A percentile compares a stretch with the other conserved stretches of the same genome.
phyloP scores from a whole-genome alignment of 352 stramenopile genomes.

The Elongisporangium senticosum region DNA sequence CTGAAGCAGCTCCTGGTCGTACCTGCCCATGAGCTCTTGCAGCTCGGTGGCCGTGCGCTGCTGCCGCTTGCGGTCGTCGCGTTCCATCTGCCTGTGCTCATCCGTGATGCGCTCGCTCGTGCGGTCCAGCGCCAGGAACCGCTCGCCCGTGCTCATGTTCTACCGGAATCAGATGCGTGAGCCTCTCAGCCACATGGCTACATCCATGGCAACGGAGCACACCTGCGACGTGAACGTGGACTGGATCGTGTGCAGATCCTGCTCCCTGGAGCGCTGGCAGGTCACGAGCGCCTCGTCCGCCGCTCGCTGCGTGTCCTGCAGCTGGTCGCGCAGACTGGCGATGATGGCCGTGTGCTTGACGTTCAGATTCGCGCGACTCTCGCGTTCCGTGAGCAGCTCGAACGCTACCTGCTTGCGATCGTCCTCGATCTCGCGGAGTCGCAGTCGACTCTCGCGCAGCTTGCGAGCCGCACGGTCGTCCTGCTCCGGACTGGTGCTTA shows the following conservation, averaged over 20 bases:
- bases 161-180: not conserved
- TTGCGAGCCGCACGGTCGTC: conserved; percentile 24
- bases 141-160: conserved; percentile 28
- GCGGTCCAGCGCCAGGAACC: conserved; percentile 22
- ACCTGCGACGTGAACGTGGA: conserved; percentile 31
- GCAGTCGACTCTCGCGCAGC: conserved; percentile 43
- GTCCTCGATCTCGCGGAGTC: conserved; percentile 56
- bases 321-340: conserved; percentile 31
- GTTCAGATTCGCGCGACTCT: conserved; percentile 20
- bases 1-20: conserved; percentile 41
- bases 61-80: conserved; percentile 47
- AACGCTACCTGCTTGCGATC: conserved; percentile 56
- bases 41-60: conserved; percentile 31
- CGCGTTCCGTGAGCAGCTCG: conserved; percentile 38
- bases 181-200: not conserved
- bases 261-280: conserved; percentile 33
- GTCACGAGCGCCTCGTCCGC: conserved; percentile 28
- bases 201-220: not conserved
- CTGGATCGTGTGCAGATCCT: conserved; percentile 31
- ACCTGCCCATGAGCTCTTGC: conserved; percentile 35
- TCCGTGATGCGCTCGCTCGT: conserved; percentile 27
- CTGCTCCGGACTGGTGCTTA: conserved; percentile 53
- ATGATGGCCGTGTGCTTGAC: conserved; percentile 28
- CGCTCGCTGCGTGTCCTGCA: conserved; percentile 32
- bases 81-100: conserved; percentile 33